Conservation (phyloP, 2,329 filamentous ascomycete species). For the Alternaria panax region DNA sequence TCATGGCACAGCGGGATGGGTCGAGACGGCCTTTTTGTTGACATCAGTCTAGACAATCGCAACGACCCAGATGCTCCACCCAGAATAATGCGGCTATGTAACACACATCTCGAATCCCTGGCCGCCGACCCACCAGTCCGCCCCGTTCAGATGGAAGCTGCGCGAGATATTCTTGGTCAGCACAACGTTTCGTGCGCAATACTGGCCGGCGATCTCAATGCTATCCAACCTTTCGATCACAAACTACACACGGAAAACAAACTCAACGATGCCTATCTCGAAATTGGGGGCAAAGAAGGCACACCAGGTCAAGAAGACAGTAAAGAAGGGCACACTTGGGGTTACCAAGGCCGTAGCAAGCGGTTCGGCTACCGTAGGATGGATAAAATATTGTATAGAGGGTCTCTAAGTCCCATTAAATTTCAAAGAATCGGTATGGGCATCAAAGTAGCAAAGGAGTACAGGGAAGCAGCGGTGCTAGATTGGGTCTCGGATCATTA, state of each 20-base stretch:
- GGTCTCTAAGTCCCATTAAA: slow-evolving; percentile 38
- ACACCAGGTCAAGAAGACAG: slow-evolving; percentile 50
- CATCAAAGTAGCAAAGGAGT: slow-evolving; percentile 53
- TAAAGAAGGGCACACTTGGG: slow-evolving; percentile 66
- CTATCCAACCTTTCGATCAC: slow-evolving; percentile 63
- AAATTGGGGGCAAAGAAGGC: slow-evolving; percentile 53
- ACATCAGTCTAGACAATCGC: slow-evolving; percentile 47
- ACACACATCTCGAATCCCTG: slow-evolving; percentile 66
- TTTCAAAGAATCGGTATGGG: slow-evolving; percentile 60
- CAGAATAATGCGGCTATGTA: slow-evolving; percentile 58
- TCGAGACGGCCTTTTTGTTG: slow-evolving; percentile 64
- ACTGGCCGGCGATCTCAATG: slow-evolving; percentile 65
- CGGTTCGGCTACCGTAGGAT: slow-evolving; percentile 61
- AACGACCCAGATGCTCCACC: background rate
- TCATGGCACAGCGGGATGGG: slow-evolving; percentile 60
- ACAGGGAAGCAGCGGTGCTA: slow-evolving; percentile 46
- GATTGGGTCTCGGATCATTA: slow-evolving; percentile 62
- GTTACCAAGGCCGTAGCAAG: slow-evolving; percentile 56
- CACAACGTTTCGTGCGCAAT: slow-evolving; percentile 52
- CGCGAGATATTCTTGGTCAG: slow-evolving; percentile 55
- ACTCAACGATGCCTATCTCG: slow-evolving; percentile 62
- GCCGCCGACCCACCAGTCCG: slow-evolving; percentile 58
- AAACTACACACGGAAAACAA: slow-evolving; percentile 57
- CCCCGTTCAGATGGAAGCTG: slow-evolving; percentile 57
- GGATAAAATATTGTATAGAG: slow-evolving; percentile 63